phyloP scores from a whole-genome alignment of 73 alveolate species.

The Paramecium caudatum region DNA sequence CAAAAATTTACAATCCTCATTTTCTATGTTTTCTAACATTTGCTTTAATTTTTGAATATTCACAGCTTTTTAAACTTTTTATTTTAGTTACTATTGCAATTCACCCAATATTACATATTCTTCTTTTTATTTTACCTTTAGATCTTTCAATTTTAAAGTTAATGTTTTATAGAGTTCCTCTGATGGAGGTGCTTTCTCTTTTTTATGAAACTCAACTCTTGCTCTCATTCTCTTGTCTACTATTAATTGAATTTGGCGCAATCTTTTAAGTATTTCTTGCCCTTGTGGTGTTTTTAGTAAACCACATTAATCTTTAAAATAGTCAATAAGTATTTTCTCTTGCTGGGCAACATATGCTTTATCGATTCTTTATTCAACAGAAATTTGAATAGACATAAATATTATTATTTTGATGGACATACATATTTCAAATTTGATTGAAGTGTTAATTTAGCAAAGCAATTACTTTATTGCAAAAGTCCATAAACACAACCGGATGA shows the following conservation, averaged over 20 bases:
- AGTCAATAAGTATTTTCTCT: constrained; percentile 10
- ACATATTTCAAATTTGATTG: constrained; percentile 55
- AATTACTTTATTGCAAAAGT: constrained; percentile 61
- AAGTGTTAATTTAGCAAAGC: constrained; percentile 65
- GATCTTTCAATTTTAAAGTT: constrained; percentile 19
- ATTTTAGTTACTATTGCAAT: constrained; percentile 15
- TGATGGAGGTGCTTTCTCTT: neutral
- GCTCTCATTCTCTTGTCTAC: neutral
- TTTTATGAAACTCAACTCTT: constrained; percentile 20
- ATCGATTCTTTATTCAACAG: constrained; percentile 34
- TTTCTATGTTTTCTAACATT: neutral
- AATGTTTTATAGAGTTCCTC: neutral
- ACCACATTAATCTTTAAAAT: constrained; percentile 26
- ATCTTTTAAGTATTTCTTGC: neutral
- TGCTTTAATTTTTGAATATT: constrained; percentile 4
- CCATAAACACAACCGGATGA: constrained; percentile 66
- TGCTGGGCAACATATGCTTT: neutral
- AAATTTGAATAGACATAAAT: constrained; percentile 17
- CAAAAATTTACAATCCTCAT: neutral
- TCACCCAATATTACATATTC: constrained; percentile 23
- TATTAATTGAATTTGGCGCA: neutral
- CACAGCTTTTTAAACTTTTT: constrained; percentile 3
- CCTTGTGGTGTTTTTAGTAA: neutral
- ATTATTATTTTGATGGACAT: constrained; percentile 15
- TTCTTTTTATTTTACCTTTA: neutral